Conservation (phyloP, 1,139 yeast genomes). For the Scheffersomyces insectosa region DNA sequence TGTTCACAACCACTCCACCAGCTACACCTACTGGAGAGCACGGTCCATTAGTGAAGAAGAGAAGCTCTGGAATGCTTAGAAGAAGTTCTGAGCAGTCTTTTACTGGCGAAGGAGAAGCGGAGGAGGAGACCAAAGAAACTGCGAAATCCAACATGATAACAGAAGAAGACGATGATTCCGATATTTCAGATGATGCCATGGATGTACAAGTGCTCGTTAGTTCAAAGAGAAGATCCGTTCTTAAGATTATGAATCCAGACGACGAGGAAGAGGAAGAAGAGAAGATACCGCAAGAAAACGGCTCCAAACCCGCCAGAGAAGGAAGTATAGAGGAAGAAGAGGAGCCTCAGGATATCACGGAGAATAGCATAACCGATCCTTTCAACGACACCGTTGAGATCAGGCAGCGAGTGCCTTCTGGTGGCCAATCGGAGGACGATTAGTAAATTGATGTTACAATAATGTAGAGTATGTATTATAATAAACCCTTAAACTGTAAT, state of each 20-base stretch:
- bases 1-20: conserved; percentile 18
- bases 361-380: conserved; percentile 1
- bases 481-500: background rate
- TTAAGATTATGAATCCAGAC: conserved; percentile 69
- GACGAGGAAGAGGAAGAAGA: conserved; percentile 12
- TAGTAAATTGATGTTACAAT: conserved; percentile 1
- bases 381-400: conserved; percentile 6
- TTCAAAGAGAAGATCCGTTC: conserved; percentile 62
- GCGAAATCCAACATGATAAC: background rate
- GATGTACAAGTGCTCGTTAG: conserved; percentile 78
- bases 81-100: background rate
- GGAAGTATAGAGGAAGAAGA: conserved; percentile 12
- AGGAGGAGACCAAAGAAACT: background rate
- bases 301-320: too few species aligned
- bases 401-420: conserved; percentile 36
- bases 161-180: conserved; percentile 22
- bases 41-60: conserved; percentile 10
- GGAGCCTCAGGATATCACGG: conserved; percentile 6
- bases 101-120: background rate
- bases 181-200: conserved; percentile 42
- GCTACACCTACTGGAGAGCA: conserved; percentile 8
- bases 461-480: background rate
- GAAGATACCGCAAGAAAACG: too few species aligned
- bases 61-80: conserved; percentile 4
- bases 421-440: conserved; percentile 13